phyloP scores from a whole-genome alignment of 352 stramenopile species.

The Ochromonadaceae sp. region DNA sequence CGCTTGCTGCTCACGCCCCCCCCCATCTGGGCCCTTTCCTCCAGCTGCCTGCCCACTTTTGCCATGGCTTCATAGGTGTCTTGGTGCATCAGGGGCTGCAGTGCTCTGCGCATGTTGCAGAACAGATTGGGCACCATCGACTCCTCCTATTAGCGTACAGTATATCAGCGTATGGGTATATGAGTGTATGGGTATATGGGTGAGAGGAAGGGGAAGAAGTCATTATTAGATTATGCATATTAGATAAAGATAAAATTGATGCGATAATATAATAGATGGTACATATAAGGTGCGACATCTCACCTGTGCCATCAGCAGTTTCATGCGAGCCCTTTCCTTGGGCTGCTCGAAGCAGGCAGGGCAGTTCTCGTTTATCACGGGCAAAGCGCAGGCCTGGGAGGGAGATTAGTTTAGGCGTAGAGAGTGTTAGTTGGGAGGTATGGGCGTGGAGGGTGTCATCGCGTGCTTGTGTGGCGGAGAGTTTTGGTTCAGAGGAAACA shows the following conservation, averaged over 20 bases:
- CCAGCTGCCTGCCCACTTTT: background rate
- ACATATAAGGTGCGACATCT: too few relatives aligned
- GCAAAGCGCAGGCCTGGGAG: conserved; percentile 73
- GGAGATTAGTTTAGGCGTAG: too few relatives aligned
- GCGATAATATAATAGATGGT: too few relatives aligned
- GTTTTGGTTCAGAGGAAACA: conserved; percentile 34
- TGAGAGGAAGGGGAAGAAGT: background rate
- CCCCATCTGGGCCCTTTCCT: too few relatives aligned
- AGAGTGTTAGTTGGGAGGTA: too few relatives aligned
- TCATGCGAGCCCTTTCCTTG: conserved; percentile 89
- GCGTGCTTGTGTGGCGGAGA: conserved; percentile 30
- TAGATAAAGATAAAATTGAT: too few relatives aligned
- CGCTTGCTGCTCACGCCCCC: too few relatives aligned
- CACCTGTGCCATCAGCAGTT: conserved; percentile 82
- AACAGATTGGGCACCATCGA: conserved; percentile 30
- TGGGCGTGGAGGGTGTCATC: too few relatives aligned
- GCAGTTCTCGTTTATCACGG: conserved; percentile 98
- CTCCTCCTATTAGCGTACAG: conserved; percentile 26
- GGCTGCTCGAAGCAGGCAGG: conserved; percentile 95
- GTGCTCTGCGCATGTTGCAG: conserved; percentile 21
- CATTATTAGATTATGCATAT: too few relatives aligned
- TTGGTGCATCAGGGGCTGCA: conserved; percentile 61
- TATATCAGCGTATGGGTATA: conserved; percentile 39
- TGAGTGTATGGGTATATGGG: background rate
- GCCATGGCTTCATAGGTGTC: conserved; percentile 45